phyloP scores from a whole-genome alignment of 1,284 basidiomycete genomes.

The Porogramme epimiltina region DNA sequence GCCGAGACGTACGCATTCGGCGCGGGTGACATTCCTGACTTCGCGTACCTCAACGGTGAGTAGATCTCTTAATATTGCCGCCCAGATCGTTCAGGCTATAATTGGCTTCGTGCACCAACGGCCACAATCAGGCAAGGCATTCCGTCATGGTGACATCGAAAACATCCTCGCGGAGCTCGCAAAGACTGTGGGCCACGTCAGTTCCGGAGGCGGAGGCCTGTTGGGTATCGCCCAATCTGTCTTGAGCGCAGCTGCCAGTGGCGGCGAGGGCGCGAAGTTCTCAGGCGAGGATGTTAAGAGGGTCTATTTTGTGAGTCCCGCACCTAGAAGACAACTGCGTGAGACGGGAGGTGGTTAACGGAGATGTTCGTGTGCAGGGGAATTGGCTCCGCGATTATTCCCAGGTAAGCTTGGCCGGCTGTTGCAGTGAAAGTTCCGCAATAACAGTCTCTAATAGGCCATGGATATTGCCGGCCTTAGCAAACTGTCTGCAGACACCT shows the following conservation, averaged over 20 bases:
- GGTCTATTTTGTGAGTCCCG: constrained; percentile 68
- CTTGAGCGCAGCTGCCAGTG: constrained; percentile 39
- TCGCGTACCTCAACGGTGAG: constrained; percentile 59
- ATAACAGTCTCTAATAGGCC: constrained; percentile 44
- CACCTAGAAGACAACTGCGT: too few species aligned
- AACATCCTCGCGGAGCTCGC: constrained; percentile 57
- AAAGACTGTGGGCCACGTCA: constrained; percentile 53
- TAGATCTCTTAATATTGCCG: constrained; percentile 1
- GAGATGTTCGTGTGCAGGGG: too few species aligned
- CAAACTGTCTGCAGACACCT: constrained; percentile 64
- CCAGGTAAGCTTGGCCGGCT: constrained; percentile 39
- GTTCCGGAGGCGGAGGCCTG: constrained; percentile 37
- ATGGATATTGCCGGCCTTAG: constrained; percentile 78
- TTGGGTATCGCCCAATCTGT: constrained; percentile 52
- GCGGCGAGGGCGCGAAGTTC: constrained; percentile 56
- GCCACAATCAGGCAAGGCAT: constrained; percentile 57
- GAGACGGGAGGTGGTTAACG: too few species aligned
- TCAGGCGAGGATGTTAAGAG: constrained; percentile 59
- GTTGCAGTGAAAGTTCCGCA: constrained; percentile 10
- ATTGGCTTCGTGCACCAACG: constrained; percentile 1
- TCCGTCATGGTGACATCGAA: constrained; percentile 77
- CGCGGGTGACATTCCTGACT: constrained; percentile 64
- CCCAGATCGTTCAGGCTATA: constrained; percentile 4
- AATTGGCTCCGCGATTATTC: constrained; percentile 70
- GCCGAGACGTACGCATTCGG: constrained; percentile 54